Percentiles rank a stretch among this genome's conserved stretches.
phyloP scores from a whole-genome alignment of 306 rosid species.

The Sicyos baderoa region DNA sequence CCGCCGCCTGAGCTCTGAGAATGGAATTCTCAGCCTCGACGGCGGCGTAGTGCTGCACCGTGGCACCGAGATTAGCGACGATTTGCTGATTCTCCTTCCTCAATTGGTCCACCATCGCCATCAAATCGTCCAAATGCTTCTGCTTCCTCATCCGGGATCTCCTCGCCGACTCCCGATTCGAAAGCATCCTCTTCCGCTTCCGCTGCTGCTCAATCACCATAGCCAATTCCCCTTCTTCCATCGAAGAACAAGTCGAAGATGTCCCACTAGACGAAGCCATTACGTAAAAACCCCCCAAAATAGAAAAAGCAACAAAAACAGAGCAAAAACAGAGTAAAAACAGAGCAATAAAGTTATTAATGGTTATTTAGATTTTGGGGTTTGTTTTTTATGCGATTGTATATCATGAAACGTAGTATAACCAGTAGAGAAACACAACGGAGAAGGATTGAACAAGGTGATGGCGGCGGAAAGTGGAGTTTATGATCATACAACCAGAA shows the following conservation, averaged over 20 bases:
- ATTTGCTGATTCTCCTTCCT: conserved; percentile 70
- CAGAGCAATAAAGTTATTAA: background rate
- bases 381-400: background rate
- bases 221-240: conserved; percentile 45
- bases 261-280: conserved; percentile 87
- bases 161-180: conserved; percentile 88
- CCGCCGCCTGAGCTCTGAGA: conserved; percentile 62
- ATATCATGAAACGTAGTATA: conserved; percentile 88
- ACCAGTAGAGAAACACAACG: conserved; percentile 85
- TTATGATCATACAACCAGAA: conserved; percentile 83
- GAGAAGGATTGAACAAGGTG: conserved; percentile 98
- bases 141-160: conserved; percentile 87
- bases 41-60: conserved; percentile 46
- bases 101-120: conserved; percentile 46
- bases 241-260: conserved; percentile 35
- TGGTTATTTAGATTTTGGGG: conserved; percentile 1
- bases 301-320: background rate
- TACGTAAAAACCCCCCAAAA: background rate
- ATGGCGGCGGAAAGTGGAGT: conserved; percentile 76
- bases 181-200: conserved; percentile 87
- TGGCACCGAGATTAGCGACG: conserved; percentile 40
- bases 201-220: conserved; percentile 55
- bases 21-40: conserved; percentile 74
- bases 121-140: conserved; percentile 82
- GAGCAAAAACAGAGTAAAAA: conserved; percentile 38